phyloP scores from a whole-genome alignment of 441 rosid genomes.

The Brassica balearica region DNA sequence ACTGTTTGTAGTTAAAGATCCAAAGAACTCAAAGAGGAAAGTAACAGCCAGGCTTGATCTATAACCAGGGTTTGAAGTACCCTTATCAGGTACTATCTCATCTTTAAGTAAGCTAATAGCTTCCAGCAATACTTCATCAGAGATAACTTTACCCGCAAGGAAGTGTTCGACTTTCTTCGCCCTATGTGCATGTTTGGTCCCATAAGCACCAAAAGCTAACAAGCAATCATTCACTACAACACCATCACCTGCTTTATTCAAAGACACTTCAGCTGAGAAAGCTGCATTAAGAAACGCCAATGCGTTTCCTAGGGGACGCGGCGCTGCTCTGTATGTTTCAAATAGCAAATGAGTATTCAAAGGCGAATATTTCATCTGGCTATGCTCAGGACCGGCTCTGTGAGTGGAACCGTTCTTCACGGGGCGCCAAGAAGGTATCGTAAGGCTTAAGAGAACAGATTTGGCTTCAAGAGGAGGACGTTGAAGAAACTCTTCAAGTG shows the following conservation, averaged over 20 bases:
- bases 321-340: constrained; percentile 91
- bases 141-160: constrained; percentile 62
- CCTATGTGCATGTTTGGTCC: constrained; percentile 73
- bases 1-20: constrained; percentile 47
- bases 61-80: constrained; percentile 54
- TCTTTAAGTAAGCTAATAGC: constrained; percentile 64
- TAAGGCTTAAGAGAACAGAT: constrained; percentile 60
- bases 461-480: constrained; percentile 62
- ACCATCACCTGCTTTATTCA: constrained; percentile 38
- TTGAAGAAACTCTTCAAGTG: constrained; percentile 73
- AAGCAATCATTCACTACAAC: constrained; percentile 52
- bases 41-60: constrained; percentile 84
- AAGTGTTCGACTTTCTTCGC: constrained; percentile 69
- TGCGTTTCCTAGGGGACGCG: constrained; percentile 84
- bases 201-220: constrained; percentile 85
- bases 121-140: constrained; percentile 54
- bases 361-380: neutral
- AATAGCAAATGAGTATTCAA: constrained; percentile 47
- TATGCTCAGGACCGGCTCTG: no score
- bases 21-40: constrained; percentile 71
- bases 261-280: constrained; percentile 73
- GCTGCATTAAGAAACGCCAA: constrained; percentile 81
- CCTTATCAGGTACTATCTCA: constrained; percentile 62
- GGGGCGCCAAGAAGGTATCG: constrained; percentile 56
- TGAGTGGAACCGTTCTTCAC: constrained; percentile 38